Evolutionary conservation across 2,329 filamentous ascomycete genomes (phyloP).

Genomic region (Xylariales sp.): DNA sequence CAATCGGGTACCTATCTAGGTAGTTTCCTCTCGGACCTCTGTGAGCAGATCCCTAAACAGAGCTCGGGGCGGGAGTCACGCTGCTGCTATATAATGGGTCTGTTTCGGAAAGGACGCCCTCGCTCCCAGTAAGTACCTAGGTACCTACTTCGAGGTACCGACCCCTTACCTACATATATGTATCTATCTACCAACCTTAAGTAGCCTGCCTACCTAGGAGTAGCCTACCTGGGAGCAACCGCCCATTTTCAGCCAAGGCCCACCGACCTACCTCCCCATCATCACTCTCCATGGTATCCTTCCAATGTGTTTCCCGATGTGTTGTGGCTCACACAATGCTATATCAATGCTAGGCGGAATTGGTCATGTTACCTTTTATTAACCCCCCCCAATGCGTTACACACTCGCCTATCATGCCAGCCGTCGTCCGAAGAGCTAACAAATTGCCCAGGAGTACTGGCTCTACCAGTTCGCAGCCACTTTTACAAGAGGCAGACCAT

Average conservation of each 20-base stretch:
- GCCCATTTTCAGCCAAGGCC: not conserved
- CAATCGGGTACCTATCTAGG: not conserved
- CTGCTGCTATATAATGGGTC: slow-evolving; percentile 26
- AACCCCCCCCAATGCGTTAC: not conserved
- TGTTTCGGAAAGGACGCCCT: slow-evolving; percentile 31
- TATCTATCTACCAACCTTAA: no score
- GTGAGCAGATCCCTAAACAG: no score
- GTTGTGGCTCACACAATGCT: not conserved
- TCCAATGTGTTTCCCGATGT: not conserved
- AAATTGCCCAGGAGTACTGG: slow-evolving; percentile 33
- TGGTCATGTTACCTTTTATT: not conserved
- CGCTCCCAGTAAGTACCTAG: slow-evolving; percentile 36
- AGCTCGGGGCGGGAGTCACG: not conserved
- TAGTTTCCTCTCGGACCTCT: not conserved
- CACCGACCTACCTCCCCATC: not conserved
- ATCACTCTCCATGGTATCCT: not conserved
- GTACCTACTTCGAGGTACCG: not conserved
- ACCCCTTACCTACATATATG: no score
- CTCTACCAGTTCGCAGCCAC: slow-evolving; percentile 17
- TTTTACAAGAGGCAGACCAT: slow-evolving; percentile 15
- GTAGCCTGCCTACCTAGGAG: no score
- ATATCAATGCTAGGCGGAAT: not conserved
- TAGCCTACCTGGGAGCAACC: no score
- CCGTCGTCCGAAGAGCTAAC: slow-evolving; percentile 20
- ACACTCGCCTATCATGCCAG: not conserved